Evolutionary conservation across 2,329 filamentous ascomycete species (phyloP).

Genomic region (Emergomyces orientalis): DNA sequence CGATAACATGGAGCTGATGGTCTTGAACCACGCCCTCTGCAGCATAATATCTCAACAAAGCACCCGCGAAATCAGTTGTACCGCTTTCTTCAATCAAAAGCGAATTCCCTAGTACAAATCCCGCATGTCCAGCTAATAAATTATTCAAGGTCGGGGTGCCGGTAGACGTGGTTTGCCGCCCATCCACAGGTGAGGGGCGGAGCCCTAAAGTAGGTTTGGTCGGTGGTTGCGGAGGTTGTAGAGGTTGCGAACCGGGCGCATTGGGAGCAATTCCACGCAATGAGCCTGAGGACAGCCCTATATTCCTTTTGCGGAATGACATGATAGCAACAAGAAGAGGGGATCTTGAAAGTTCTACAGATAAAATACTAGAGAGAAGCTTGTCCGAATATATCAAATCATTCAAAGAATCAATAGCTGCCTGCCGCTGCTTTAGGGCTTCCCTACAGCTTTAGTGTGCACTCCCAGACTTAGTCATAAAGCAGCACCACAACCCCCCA

Average conservation of each 20-base stretch:
- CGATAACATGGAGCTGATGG: conserved; percentile 78
- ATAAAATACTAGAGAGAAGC: not conserved
- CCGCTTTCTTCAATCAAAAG: conserved; percentile 79
- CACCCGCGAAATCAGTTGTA: conserved; percentile 86
- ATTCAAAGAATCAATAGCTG: not conserved
- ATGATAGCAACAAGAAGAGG: conserved; percentile 31
- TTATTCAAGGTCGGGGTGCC: conserved; percentile 78
- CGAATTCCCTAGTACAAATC: conserved; percentile 70
- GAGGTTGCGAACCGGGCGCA: conserved; percentile 16
- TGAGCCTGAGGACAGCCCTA: conserved; percentile 42
- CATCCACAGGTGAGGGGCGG: conserved; percentile 80
- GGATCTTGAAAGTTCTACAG: not conserved
- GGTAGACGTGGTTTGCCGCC: conserved; percentile 80
- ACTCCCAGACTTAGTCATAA: not conserved
- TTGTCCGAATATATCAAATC: not conserved
- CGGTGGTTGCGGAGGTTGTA: conserved; percentile 15
- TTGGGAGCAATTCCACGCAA: conserved; percentile 27
- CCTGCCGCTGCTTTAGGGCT: not conserved
- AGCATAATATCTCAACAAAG: conserved; percentile 77
- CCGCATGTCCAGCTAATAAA: conserved; percentile 75
- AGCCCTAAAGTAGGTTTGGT: conserved; percentile 43
- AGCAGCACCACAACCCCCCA: not conserved
- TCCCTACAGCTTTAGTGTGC: not conserved
- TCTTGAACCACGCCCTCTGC: conserved; percentile 89
- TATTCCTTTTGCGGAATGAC: conserved; percentile 61